Evolutionary conservation across 2,329 filamentous ascomycete genomes (phyloP), one percentile per base, ranked within the genome.

Genomic region (Alternaria sp.): DNA sequence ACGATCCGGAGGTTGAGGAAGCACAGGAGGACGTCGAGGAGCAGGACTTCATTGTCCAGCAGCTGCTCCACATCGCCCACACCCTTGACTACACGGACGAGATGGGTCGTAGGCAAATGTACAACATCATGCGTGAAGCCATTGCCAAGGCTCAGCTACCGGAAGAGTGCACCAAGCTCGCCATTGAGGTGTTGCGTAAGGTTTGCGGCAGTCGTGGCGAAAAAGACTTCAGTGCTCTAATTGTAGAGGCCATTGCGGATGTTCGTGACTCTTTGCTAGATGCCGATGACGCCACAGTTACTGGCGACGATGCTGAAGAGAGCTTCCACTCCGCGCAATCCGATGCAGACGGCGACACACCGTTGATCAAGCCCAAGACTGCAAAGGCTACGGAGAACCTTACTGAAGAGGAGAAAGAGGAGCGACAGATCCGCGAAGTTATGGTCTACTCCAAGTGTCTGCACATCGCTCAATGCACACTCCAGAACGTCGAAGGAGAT

Each of bases 371-470:
- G 17, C 81, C 72, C 39, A 70, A 66, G 50, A 61, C 57, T 13
- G 34, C 56, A 62, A 58, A 78, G 69, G 44, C 64, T 53, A 54
- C 76, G 68, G 67, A 80, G 77, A 46, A 79, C 70, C 62, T 80
- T 77, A 62, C 78, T 74, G 39, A 79, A 68, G 70, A 82, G 84
- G 86, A 66, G 48, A 84, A 86, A 51, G 85, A 87, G 65, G 83
- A 83, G 45, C 96, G 93, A 80, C 92, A 91, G 1, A 87, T 97
- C 66, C 89, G 87, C 65, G 93, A 97, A 79, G 95, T 97, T 73
- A 88, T 97, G 82, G 90, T 98, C 76, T 98, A 98, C 81, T 93
- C 97, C 87, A 98, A 98, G 80, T 98, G 95, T 77, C 84, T 99
- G 61, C 91, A 97, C 74, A 97, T 99, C 67, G 93, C 96, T 26